Base-by-base conservation (phyloP, 2,329 filamentous ascomycete genomes). In the Sporothrix sp. region DNA sequence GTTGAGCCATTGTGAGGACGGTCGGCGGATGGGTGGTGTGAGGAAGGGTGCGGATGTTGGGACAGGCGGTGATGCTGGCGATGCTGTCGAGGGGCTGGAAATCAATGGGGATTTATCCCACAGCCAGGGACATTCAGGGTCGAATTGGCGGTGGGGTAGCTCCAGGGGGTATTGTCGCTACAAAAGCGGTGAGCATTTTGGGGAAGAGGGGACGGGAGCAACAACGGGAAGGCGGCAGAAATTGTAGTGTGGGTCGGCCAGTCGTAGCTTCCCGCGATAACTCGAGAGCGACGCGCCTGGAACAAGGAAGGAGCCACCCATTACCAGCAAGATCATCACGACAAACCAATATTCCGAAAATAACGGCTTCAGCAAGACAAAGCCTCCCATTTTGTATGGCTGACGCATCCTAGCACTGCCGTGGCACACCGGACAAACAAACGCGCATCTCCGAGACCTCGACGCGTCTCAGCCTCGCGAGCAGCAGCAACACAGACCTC, bases 1-100 rank as follows among this genome's bases (percentile, higher is more conserved):
- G 81, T 74, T 93, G 71, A 37, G 78, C 76, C 77, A 81, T 82
- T 48, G 62, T 28, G 25, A 28, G 25, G 25, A 28, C 2, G 18
- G 23, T 10, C 20, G 18, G 36, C 13, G 18, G 13, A 13, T 13
- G 23, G 20, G 20, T 11, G 28, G 14, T 32, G 27, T 20, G 40
- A 16, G 13, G 39, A 30, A 23, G 28, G 10, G 20, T 30, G 16
- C 20, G 9, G n/a, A 21, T n/a, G 32, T 23, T 18, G 28, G 3
- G 18, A 25, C 20, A 21, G 21, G 27, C 20, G 5, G 40, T 39
- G n/a, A n/a, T n/a, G n/a, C n/a, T n/a, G n/a, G n/a, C n/a, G n/a
- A n/a, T n/a, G n/a, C 4, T 4, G 37, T 25, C 35, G 13, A 37
- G 33, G n/a, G n/a, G n/a, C n/a, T n/a, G n/a, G n/a, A n/a, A n/a